Evolutionary conservation across 73 alveolate genomes (phyloP).

Genomic region (Paramecium octaurelia): DNA sequence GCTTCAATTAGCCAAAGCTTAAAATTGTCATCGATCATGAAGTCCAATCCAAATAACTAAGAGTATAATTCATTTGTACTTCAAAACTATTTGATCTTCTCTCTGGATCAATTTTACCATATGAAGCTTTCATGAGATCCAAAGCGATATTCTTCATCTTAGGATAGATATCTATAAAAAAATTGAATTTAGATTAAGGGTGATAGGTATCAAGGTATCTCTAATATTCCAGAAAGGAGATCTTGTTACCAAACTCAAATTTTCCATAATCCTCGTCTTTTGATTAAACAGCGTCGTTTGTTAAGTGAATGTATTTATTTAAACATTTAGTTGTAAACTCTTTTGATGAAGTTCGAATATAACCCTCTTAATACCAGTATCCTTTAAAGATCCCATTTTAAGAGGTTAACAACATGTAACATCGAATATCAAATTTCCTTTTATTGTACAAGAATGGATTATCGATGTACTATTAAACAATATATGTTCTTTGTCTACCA

Average conservation of each 20-base stretch:
- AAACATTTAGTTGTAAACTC: conserved; percentile 67
- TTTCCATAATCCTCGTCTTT: conserved; percentile 70
- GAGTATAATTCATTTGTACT: background rate
- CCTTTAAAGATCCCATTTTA: conserved; percentile 71
- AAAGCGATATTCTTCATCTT: conserved; percentile 62
- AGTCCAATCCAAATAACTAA: conserved; percentile 55
- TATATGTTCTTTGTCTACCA: conserved; percentile 60
- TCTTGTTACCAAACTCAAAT: conserved; percentile 69
- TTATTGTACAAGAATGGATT: conserved; percentile 70
- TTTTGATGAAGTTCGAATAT: conserved; percentile 70
- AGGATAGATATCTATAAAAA: conserved; percentile 60
- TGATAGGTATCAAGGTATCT: conserved; percentile 58
- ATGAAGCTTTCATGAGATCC: conserved; percentile 66
- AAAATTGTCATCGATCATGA: conserved; percentile 59
- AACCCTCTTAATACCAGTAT: conserved; percentile 75
- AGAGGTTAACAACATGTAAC: conserved; percentile 65
- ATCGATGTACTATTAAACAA: conserved; percentile 68
- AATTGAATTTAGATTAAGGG: conserved; percentile 52
- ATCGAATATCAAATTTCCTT: conserved; percentile 75
- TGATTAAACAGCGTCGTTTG: conserved; percentile 75
- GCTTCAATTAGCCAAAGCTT: conserved; percentile 50
- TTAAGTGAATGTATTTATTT: conserved; percentile 68
- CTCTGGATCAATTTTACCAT: conserved; percentile 59
- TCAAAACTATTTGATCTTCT: conserved; percentile 55
- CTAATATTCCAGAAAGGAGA: conserved; percentile 67